These are phyloP conservation scores for Tetracladium setigerum DNA, from an alignment of 495 filamentous ascomycete species.

Conservation along the genomic window DNA sequence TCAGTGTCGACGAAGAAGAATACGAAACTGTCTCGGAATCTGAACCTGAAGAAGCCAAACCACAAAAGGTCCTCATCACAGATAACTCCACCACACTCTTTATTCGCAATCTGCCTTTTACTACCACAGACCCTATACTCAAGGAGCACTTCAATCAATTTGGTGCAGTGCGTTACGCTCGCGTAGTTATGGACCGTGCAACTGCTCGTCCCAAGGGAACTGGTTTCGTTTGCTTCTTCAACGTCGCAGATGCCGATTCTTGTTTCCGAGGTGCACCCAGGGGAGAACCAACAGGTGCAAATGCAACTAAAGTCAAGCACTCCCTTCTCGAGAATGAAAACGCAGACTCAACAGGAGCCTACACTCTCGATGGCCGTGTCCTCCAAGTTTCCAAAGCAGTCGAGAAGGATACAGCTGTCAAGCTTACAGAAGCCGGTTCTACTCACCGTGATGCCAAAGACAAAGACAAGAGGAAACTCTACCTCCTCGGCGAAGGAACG, in stretches of 20 bases:
- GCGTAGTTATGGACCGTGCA: constrained; percentile 76
- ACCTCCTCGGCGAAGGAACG: constrained; percentile 79
- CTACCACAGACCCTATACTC: constrained; percentile 67
- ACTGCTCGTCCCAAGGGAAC: constrained; percentile 85
- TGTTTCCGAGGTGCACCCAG: constrained; percentile 71
- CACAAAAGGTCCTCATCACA: constrained; percentile 28
- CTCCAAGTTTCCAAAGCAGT: constrained; percentile 82
- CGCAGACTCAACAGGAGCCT: constrained; percentile 67
- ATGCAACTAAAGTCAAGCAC: constrained; percentile 46
- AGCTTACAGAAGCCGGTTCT: constrained; percentile 61
- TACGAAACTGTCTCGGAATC: constrained; percentile 32
- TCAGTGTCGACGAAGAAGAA: constrained; percentile 29
- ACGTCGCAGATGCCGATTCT: constrained; percentile 56
- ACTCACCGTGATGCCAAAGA: constrained; percentile 59
- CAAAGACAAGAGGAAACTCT: constrained; percentile 87
- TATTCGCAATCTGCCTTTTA: constrained; percentile 90
- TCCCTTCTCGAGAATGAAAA: constrained; percentile 80
- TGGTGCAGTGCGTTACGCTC: constrained; percentile 76
- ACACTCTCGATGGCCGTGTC: constrained; percentile 83
- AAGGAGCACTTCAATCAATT: constrained; percentile 80
- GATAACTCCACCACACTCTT: constrained; percentile 74
- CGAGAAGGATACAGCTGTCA: constrained; percentile 64
- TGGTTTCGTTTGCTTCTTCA: constrained; percentile 90
- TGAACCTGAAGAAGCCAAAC: constrained; percentile 24
- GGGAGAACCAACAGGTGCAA: constrained; percentile 21